phyloP scores from a whole-genome alignment of 208 protist genomes.

The Entamoeba moshkovskii region DNA sequence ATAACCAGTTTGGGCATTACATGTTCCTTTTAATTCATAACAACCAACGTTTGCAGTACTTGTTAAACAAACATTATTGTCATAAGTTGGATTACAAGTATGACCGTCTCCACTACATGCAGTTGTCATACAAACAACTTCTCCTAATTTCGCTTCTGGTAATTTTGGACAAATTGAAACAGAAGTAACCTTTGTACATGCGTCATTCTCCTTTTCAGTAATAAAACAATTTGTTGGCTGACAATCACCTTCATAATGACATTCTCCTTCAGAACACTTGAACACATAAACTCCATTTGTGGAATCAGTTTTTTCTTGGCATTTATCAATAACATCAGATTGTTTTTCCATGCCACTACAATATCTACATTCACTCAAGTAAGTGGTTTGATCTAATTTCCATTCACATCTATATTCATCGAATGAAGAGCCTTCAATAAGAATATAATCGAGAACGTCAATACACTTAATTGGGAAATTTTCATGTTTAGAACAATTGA shows the following conservation, averaged over 20 bases:
- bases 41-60: neutral
- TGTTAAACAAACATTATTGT: neutral
- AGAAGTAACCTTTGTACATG: neutral
- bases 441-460: neutral
- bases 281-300: neutral
- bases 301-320: neutral
- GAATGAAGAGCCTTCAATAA: neutral
- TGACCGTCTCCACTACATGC: neutral
- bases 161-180: neutral
- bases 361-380: neutral
- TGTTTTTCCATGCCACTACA: neutral
- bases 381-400: neutral
- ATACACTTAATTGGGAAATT: neutral
- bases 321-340: neutral
- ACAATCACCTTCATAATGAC: neutral
- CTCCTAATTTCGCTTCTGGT: neutral
- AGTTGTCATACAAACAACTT: neutral
- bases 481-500: neutral
- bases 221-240: neutral
- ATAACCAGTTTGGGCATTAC: neutral
- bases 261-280: neutral
- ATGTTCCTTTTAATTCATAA: neutral
- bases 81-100: neutral
- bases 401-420: neutral
- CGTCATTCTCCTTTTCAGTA: neutral